These are phyloP conservation scores for Clonostachys rosea DNA, from an alignment of 2,329 filamentous ascomycete genomes.

Conservation along the genomic window DNA sequence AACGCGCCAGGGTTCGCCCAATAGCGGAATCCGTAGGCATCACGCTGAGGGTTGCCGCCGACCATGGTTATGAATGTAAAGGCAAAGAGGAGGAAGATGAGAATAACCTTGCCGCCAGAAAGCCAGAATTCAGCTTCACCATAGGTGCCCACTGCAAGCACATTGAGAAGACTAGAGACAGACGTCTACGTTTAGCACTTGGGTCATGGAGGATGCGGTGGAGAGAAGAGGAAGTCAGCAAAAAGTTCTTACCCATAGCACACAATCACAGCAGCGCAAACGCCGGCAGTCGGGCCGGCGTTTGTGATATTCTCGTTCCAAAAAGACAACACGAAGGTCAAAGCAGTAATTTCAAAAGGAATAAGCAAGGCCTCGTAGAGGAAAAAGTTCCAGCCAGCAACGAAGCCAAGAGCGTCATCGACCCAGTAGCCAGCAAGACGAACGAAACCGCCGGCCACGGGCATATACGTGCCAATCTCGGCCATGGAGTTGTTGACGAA, in stretches of 20 bases:
- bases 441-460: constrained; percentile 53
- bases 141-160: constrained; percentile 33
- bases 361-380: constrained; percentile 45
- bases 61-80: constrained; percentile 57
- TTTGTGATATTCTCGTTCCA: constrained; percentile 21
- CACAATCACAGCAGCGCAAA: constrained; percentile 35
- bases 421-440: constrained; percentile 54
- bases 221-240: neutral
- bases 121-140: constrained; percentile 41
- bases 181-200: neutral
- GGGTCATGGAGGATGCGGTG: neutral
- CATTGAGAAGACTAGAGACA: constrained; percentile 22
- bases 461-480: constrained; percentile 55
- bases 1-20: constrained; percentile 55
- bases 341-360: constrained; percentile 44
- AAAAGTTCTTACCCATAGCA: constrained; percentile 20
- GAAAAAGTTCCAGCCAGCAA: constrained; percentile 44
- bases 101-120: constrained; percentile 45
- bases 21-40: constrained; percentile 60
- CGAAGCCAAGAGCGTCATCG: constrained; percentile 53
- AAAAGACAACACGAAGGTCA: constrained; percentile 28
- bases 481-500: constrained; percentile 56
- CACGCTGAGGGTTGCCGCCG: constrained; percentile 51
- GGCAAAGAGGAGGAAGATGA: constrained; percentile 55
- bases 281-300: constrained; percentile 27